Conservation (phyloP, 345 rosid genomes). For the Citrus australasica region DNA sequence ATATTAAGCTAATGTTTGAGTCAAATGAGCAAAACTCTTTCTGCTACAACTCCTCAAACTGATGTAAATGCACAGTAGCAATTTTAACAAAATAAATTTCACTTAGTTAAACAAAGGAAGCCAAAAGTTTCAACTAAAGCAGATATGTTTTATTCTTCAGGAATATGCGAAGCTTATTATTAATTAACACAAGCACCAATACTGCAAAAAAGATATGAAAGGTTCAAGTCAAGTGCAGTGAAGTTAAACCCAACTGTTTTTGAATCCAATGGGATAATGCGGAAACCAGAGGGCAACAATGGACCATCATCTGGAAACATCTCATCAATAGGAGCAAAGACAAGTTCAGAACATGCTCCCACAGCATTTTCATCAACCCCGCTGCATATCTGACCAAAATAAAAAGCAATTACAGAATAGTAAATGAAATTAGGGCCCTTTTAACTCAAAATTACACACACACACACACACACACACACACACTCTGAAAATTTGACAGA, state of each 20-base stretch:
- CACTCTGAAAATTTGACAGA: background rate
- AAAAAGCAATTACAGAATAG: background rate
- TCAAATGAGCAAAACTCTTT: background rate
- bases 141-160: background rate
- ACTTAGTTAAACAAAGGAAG: background rate
- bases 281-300: constrained; percentile 93
- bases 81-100: background rate
- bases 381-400: constrained; percentile 64
- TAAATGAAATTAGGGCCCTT: background rate
- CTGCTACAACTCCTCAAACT: background rate
- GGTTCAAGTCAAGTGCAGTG: background rate
- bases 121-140: background rate
- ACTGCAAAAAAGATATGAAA: background rate
- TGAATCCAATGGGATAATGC: constrained; percentile 84
- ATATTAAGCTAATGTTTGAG: background rate
- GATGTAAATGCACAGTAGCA: background rate
- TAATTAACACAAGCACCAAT: background rate
- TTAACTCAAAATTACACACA: background rate
- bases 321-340: constrained; percentile 97
- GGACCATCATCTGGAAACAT: constrained; percentile 99
- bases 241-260: constrained; percentile 56
- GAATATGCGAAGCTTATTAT: background rate
- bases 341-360: constrained; percentile 89
- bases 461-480: background rate
- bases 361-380: constrained; percentile 93